Evolutionary conservation across 768 basidiomycete species (phyloP).

Genomic region (Amyloporia xantha): DNA sequence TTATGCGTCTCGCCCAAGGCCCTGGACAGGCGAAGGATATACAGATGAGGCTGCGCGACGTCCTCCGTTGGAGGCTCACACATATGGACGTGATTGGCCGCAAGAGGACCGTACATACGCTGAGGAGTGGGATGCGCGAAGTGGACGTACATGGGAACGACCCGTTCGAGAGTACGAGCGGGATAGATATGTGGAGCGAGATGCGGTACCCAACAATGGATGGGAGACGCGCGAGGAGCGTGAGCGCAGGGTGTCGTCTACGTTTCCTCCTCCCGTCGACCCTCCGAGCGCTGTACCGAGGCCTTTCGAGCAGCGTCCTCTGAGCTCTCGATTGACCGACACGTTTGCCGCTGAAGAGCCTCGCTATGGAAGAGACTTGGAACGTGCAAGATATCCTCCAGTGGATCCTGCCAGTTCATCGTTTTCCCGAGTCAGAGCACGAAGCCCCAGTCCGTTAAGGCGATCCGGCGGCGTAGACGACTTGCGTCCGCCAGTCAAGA

Average conservation of each 20-base stretch:
- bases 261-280: conserved; percentile 9
- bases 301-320: conserved; percentile 19
- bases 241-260: conserved; percentile 18
- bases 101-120: conserved; percentile 14
- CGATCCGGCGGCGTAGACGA: conserved; percentile 15
- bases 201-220: conserved; percentile 8
- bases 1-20: conserved; percentile 7
- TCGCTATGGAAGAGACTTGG: conserved; percentile 10
- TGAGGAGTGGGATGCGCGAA: conserved; percentile 15
- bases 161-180: conserved; percentile 12
- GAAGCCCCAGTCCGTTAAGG: conserved; percentile 22
- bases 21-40: conserved; percentile 17
- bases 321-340: conserved; percentile 20
- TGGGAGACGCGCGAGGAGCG: conserved; percentile 27
- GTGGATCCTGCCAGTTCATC: conserved; percentile 11
- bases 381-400: conserved; percentile 20
- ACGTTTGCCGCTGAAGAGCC: conserved; percentile 16
- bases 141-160: conserved; percentile 18
- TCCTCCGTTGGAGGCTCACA: conserved; percentile 6
- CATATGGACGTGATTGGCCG: conserved; percentile 17
- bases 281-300: conserved; percentile 8
- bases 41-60: conserved; percentile 12
- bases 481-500: conserved; percentile 22
- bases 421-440: conserved; percentile 20
- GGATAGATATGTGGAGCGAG: conserved; percentile 16